Conservation (phyloP, 192 early-diverging fungal species). For the Kickxella alabastrina region DNA sequence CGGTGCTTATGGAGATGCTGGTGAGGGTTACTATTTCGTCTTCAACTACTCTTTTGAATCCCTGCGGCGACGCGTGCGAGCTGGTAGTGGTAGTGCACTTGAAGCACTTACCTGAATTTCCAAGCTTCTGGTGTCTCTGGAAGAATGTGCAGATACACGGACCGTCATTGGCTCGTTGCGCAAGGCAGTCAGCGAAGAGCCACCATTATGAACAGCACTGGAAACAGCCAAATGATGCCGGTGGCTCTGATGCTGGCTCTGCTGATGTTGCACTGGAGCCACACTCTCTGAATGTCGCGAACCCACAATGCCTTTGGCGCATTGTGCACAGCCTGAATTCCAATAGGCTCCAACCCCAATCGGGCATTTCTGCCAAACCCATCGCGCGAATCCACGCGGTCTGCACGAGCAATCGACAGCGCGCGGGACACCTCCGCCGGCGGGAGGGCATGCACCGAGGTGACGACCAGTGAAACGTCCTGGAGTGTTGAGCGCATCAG, state of each 20-base stretch:
- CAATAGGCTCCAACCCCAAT: too few species aligned
- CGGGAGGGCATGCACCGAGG: slow-evolving; percentile 27
- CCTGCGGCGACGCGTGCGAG: background rate
- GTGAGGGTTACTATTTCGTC: slow-evolving; percentile 18
- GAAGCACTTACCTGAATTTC: background rate
- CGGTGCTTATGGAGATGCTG: slow-evolving; percentile 6
- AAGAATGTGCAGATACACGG: background rate
- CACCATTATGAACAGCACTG: background rate
- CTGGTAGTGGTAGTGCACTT: background rate
- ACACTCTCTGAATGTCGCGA: background rate
- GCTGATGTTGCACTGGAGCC: background rate
- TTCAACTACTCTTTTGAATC: background rate
- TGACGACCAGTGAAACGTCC: slow-evolving; percentile 31
- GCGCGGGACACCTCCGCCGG: slow-evolving; percentile 21
- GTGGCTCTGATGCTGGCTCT: background rate
- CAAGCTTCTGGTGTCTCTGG: background rate
- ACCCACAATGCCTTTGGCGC: background rate
- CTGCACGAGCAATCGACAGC: too few species aligned
- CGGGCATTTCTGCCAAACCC: too few species aligned
- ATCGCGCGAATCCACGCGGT: too few species aligned
- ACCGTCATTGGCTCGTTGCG: background rate
- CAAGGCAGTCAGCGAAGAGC: background rate
- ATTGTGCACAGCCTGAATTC: background rate
- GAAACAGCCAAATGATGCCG: background rate
- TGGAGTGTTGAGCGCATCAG: slow-evolving; percentile 41